Evolutionary conservation across 305 asterid genomes (phyloP).

Genomic region (Fraxinus baroniana): DNA sequence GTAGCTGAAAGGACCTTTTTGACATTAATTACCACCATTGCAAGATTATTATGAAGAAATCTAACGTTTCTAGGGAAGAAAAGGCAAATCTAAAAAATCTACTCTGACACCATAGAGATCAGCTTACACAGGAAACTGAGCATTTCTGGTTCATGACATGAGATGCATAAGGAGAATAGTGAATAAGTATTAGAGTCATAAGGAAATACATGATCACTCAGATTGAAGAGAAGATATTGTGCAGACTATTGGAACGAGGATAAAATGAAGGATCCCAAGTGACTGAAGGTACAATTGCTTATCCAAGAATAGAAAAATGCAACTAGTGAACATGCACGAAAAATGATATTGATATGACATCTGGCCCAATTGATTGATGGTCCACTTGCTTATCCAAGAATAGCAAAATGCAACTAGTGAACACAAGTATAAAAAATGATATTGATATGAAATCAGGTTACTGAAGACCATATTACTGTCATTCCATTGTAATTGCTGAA

Average conservation of each 20-base stretch:
- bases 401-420: background rate
- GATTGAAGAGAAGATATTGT: background rate
- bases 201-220: slow-evolving; percentile 1
- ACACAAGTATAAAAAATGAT: background rate
- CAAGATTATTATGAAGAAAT: background rate
- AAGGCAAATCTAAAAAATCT: background rate
- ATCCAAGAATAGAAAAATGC: background rate
- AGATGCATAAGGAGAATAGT: background rate
- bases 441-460: background rate
- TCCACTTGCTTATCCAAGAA: background rate
- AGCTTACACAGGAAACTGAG: background rate
- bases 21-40: background rate
- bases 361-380: background rate
- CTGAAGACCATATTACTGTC: background rate
- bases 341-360: background rate
- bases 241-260: background rate
- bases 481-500: background rate
- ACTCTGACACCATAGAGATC: background rate
- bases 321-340: background rate
- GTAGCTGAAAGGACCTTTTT: background rate
- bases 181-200: background rate
- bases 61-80: background rate
- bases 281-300: background rate
- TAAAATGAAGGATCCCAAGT: background rate
- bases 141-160: background rate